Conservation (phyloP, 768 basidiomycete genomes). For the Mrakia gelida region DNA sequence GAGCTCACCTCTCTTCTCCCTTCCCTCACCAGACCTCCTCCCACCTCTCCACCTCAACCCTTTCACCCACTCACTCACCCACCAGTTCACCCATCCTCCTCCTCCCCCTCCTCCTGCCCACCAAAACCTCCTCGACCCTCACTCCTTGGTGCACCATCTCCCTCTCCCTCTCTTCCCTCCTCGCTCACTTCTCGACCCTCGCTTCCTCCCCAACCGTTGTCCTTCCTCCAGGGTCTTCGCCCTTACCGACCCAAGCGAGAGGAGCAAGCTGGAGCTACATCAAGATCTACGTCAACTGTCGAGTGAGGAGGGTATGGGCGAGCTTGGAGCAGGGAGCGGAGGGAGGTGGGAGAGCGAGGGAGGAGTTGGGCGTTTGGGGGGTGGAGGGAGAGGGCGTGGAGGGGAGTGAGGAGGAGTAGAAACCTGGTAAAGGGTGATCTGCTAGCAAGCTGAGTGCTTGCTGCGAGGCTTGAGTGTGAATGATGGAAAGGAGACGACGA, state of each 20-base stretch:
- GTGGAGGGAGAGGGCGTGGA: neutral
- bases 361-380: constrained; percentile 25
- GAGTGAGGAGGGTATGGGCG: constrained; percentile 72
- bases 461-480: too few relatives aligned
- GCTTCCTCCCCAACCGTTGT: constrained; percentile 28
- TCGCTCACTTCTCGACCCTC: constrained; percentile 54
- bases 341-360: neutral
- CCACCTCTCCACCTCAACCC: neutral
- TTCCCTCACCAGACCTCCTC: neutral
- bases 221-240: constrained; percentile 35
- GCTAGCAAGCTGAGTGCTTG: too few relatives aligned
- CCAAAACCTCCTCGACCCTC: constrained; percentile 54
- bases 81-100: constrained; percentile 56
- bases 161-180: constrained; percentile 46
- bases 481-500: too few relatives aligned
- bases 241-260: constrained; percentile 57
- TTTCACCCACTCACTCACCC: neutral
- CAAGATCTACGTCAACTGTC: constrained; percentile 72
- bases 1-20: neutral
- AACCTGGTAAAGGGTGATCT: too few relatives aligned
- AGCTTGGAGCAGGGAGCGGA: neutral
- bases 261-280: constrained; percentile 57
- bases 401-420: neutral
- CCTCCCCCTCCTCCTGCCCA: constrained; percentile 64
- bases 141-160: constrained; percentile 67